Conservation (phyloP, 2,329 filamentous ascomycete genomes). For the Pseudogymnoascus sp. region DNA sequence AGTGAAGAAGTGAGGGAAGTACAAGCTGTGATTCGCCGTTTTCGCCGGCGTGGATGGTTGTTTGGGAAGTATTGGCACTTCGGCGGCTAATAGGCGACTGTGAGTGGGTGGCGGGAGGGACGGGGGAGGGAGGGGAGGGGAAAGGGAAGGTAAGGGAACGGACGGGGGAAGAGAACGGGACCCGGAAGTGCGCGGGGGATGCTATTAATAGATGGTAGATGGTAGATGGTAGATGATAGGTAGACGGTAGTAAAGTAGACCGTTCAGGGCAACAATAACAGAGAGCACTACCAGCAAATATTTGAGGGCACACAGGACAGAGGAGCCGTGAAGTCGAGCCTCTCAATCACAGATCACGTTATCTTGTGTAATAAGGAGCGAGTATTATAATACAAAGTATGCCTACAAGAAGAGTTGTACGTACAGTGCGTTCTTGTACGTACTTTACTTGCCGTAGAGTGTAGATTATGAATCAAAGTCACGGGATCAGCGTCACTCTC, state of each 20-base stretch:
- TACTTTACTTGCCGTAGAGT: no score
- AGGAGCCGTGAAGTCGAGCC: background rate
- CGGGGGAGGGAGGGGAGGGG: background rate
- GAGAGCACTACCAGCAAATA: no score
- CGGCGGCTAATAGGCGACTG: background rate
- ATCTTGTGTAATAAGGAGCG: background rate
- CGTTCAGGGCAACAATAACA: no score
- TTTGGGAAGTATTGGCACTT: background rate
- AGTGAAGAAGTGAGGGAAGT: background rate
- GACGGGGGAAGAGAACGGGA: no score
- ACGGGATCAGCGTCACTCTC: background rate
- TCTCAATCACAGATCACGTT: background rate
- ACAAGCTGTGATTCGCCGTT: background rate
- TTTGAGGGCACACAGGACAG: background rate
- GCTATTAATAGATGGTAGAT: no score
- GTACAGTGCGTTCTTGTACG: no score
- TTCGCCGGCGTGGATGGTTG: background rate
- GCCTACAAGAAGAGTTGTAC: no score
- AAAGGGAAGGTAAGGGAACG: background rate
- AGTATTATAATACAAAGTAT: background rate
- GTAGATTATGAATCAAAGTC: background rate
- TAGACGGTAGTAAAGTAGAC: no score
- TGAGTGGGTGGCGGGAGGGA: background rate
- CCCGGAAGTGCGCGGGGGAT: no score
- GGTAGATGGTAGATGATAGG: no score